A percentile compares a stretch with the other conserved stretches of the same genome.
phyloP scores from a whole-genome alignment of 2,329 filamentous ascomycete species.

The Geoglossum cookeanum region DNA sequence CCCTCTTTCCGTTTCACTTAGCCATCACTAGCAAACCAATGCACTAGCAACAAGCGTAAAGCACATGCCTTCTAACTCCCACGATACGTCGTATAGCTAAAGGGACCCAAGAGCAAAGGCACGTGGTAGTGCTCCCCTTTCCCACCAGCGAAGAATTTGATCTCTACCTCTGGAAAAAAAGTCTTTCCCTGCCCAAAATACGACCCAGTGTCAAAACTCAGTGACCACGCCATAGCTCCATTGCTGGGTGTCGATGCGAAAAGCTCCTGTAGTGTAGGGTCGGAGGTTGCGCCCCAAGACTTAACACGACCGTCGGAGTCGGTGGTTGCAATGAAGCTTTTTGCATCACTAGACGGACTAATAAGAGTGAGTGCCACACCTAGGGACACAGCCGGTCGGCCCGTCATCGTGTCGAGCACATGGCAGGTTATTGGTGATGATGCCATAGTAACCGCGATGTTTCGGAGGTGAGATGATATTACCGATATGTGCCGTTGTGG shows the following conservation, averaged over 20 bases:
- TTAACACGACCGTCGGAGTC: slow-evolving; percentile 60
- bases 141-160: slow-evolving; percentile 31
- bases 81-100: slow-evolving; percentile 65
- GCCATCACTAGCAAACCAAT: too few species aligned
- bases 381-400: slow-evolving; percentile 47
- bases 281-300: slow-evolving; percentile 40
- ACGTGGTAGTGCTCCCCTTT: slow-evolving; percentile 56
- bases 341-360: slow-evolving; percentile 16
- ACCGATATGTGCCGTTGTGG: neutral
- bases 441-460: neutral
- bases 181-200: slow-evolving; percentile 48
- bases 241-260: slow-evolving; percentile 15
- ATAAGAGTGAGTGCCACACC: slow-evolving; percentile 41
- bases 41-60: too few species aligned
- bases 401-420: slow-evolving; percentile 64
- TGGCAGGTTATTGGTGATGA: slow-evolving; percentile 56
- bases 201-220: slow-evolving; percentile 51
- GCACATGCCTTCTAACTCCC: slow-evolving; percentile 36
- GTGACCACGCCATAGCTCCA: slow-evolving; percentile 36
- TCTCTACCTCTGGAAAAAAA: slow-evolving; percentile 37
- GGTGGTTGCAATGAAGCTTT: slow-evolving; percentile 45
- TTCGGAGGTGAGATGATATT: neutral
- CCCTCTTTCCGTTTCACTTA: too few species aligned
- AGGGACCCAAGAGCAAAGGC: slow-evolving; percentile 56
- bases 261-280: slow-evolving; percentile 39